Percentiles rank a stretch among this genome's conserved stretches.
phyloP scores from a whole-genome alignment of 306 rosid genomes.

The Ziziphus jujuba region DNA sequence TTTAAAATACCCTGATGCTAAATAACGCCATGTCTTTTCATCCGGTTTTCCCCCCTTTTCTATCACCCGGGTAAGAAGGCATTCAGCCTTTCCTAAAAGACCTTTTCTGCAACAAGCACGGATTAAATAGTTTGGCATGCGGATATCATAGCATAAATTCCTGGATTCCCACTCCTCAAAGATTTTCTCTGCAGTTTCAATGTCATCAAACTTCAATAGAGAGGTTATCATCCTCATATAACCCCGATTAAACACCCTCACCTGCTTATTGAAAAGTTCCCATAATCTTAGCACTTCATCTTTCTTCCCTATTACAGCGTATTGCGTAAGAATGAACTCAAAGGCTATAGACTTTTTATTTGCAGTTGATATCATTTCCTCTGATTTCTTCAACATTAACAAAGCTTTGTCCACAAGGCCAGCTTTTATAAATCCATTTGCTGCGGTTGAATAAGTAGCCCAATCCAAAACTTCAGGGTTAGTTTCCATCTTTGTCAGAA shows the following conservation, averaged over 20 bases:
- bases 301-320: slow-evolving; percentile 31
- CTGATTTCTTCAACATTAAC: slow-evolving; percentile 26
- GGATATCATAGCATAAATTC: slow-evolving; percentile 15
- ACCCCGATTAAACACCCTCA: slow-evolving; percentile 14
- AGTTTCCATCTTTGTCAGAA: slow-evolving; percentile 13
- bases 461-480: slow-evolving; percentile 12
- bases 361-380: slow-evolving; percentile 9
- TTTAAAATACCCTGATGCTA: slow-evolving; percentile 11
- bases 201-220: slow-evolving; percentile 18
- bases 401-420: slow-evolving; percentile 23
- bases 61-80: slow-evolving; percentile 17
- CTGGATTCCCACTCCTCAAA: slow-evolving; percentile 35
- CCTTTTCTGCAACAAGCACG: slow-evolving; percentile 26
- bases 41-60: slow-evolving; percentile 1
- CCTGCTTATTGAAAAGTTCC: slow-evolving; percentile 18
- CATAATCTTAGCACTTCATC: slow-evolving; percentile 28
- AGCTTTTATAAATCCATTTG: slow-evolving; percentile 20
- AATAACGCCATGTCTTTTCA: slow-evolving; percentile 7
- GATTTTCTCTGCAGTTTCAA: slow-evolving; percentile 33
- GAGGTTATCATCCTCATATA: slow-evolving; percentile 18
- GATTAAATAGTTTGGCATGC: slow-evolving; percentile 27
- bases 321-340: slow-evolving; percentile 22
- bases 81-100: slow-evolving; percentile 24
- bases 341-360: slow-evolving; percentile 7
- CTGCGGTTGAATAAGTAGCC: slow-evolving; percentile 14